Evolutionary conservation across 805 yeast genomes (phyloP).

Genomic region (Candida multigemmis): DNA sequence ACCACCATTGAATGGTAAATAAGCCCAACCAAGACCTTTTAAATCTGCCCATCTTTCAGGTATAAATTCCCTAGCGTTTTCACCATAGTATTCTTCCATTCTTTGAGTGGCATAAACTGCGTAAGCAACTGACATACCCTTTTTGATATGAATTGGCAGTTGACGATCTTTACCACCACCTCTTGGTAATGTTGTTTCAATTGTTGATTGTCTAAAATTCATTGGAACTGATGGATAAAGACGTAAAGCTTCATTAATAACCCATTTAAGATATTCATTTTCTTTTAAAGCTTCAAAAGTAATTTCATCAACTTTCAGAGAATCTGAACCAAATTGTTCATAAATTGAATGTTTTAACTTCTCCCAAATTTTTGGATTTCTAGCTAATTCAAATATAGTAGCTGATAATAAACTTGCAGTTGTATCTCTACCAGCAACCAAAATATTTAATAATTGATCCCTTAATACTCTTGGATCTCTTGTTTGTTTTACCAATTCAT

Average conservation of each 20-base stretch:
- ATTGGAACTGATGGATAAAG: slow-evolving; percentile 27
- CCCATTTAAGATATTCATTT: slow-evolving; percentile 22
- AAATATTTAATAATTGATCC: slow-evolving; percentile 32
- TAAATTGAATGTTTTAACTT: slow-evolving; percentile 18
- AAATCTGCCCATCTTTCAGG: slow-evolving; percentile 42
- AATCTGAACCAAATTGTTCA: slow-evolving; percentile 16
- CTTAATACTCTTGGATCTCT: slow-evolving; percentile 25
- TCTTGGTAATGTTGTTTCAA: slow-evolving; percentile 22
- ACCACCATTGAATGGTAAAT: slow-evolving; percentile 47
- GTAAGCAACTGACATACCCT: slow-evolving; percentile 35
- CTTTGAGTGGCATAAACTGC: slow-evolving; percentile 35
- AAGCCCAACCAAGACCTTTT: slow-evolving; percentile 35
- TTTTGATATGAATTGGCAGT: slow-evolving; percentile 30
- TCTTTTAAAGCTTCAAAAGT: slow-evolving; percentile 25
- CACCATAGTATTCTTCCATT: slow-evolving; percentile 28
- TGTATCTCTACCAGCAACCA: slow-evolving; percentile 32
- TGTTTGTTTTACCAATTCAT: slow-evolving; percentile 31
- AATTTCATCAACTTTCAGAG: slow-evolving; percentile 12
- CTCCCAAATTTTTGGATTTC: slow-evolving; percentile 18
- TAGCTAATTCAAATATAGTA: slow-evolving; percentile 20
- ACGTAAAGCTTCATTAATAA: slow-evolving; percentile 22
- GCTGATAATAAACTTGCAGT: slow-evolving; percentile 27
- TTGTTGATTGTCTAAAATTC: slow-evolving; percentile 21
- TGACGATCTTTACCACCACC: slow-evolving; percentile 30
- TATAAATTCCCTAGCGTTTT: slow-evolving; percentile 32